Conservation (phyloP, 768 basidiomycete species). For the Sutorius australiensis region DNA sequence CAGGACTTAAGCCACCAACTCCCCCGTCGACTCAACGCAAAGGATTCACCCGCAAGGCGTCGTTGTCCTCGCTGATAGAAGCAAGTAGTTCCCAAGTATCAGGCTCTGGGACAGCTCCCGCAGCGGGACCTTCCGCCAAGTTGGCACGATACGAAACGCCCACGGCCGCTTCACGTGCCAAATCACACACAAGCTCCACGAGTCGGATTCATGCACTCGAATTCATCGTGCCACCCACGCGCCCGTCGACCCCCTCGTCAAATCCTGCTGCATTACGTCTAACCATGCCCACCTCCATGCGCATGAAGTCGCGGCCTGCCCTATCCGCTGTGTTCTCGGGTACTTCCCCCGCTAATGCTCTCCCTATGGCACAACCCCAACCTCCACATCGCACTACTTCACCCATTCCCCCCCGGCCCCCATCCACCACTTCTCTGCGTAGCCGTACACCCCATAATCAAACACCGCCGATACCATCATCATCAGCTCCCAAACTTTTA, state of each 20-base stretch:
- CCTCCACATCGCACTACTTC: conserved; percentile 49
- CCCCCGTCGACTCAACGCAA: conserved; percentile 62
- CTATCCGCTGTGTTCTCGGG: conserved; percentile 72
- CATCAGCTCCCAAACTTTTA: conserved; percentile 60
- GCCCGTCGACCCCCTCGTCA: conserved; percentile 76
- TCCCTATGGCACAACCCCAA: conserved; percentile 25
- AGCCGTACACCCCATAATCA: conserved; percentile 29
- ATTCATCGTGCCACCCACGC: conserved; percentile 67
- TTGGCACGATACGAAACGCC: conserved; percentile 66
- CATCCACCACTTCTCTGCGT: conserved; percentile 50
- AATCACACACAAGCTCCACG: conserved; percentile 61
- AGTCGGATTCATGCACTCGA: conserved; percentile 57
- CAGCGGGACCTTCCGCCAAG: conserved; percentile 36
- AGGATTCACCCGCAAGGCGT: conserved; percentile 67
- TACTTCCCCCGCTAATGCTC: conserved; percentile 32
- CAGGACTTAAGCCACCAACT: conserved; percentile 72
- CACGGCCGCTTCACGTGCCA: conserved; percentile 79
- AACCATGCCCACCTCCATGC: conserved; percentile 83
- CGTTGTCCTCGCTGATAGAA: conserved; percentile 72
- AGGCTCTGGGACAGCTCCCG: conserved; percentile 44
- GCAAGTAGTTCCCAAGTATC: conserved; percentile 50
- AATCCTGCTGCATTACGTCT: conserved; percentile 74
- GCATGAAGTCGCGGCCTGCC: conserved; percentile 69
- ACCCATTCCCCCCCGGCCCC: conserved; percentile 56
- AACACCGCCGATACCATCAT: conserved; percentile 36